phyloP scores from a whole-genome alignment of 2,329 filamentous ascomycete species.

The Aspergillus floridensis region DNA sequence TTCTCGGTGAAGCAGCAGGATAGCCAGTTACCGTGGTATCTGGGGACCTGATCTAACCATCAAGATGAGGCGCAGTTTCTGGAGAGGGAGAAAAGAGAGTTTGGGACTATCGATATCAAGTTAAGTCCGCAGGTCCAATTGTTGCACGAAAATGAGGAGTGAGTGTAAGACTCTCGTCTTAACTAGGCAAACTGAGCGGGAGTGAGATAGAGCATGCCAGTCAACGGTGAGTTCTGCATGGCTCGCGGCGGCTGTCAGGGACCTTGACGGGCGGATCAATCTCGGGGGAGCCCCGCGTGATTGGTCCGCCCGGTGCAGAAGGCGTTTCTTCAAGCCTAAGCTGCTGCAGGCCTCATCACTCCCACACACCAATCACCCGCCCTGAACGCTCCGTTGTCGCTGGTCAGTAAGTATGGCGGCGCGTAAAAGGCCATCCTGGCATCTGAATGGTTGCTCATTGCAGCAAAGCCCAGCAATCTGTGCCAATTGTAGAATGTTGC shows the following conservation, averaged over 20 bases:
- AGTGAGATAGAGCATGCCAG: not conserved
- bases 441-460: not conserved
- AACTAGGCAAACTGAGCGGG: not conserved
- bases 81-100: not conserved
- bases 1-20: not conserved
- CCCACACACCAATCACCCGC: conserved; percentile 17
- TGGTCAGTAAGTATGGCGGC: conserved; percentile 17
- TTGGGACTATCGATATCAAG: conserved; percentile 1
- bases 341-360: conserved; percentile 25
- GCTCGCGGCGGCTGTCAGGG: conserved; percentile 7
- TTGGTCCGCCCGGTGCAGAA: conserved; percentile 17
- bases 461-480: conserved; percentile 1
- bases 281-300: conserved; percentile 1
- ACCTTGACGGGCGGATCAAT: conserved; percentile 5
- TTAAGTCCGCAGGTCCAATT: conserved; percentile 9
- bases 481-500: conserved; percentile 4
- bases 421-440: conserved; percentile 12
- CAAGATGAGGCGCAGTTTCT: not conserved
- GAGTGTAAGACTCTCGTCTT: conserved; percentile 1
- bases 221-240: conserved; percentile 8
- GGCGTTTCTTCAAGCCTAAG: conserved; percentile 21
- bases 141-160: conserved; percentile 8
- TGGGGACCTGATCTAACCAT: not conserved
- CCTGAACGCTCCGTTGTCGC: not conserved
- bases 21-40: not conserved